These are phyloP conservation scores for Delitschia confertaspora DNA, from an alignment of 495 filamentous ascomycete genomes.

Conservation along the genomic window DNA sequence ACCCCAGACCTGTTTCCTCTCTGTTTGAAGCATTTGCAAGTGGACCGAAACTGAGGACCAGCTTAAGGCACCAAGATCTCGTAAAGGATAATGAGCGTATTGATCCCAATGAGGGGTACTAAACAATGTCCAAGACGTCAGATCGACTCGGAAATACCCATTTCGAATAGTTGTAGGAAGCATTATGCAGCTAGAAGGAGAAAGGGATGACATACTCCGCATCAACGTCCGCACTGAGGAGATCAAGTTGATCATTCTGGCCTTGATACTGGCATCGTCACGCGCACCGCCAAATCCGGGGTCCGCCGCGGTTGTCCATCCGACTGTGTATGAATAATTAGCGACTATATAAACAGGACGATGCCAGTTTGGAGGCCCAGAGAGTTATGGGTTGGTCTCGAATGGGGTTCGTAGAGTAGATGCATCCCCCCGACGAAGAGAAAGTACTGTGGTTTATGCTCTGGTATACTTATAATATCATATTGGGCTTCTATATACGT, in stretches of 20 bases:
- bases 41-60: no score
- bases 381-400: no score
- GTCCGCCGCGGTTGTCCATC: conserved; percentile 63
- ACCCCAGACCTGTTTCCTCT: no score
- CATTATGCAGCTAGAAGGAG: neutral
- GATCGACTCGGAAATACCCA: neutral
- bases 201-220: conserved; percentile 61
- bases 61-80: no score
- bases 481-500: conserved; percentile 37
- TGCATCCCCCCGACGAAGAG: no score
- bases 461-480: neutral
- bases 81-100: conserved; percentile 56
- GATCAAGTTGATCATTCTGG: conserved; percentile 79
- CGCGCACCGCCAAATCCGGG: conserved; percentile 63
- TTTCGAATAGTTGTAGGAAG: neutral
- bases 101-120: conserved; percentile 94
- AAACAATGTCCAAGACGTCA: conserved; percentile 15
- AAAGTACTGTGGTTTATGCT: no score
- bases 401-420: no score
- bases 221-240: conserved; percentile 85
- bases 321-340: conserved; percentile 64
- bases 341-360: neutral
- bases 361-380: neutral
- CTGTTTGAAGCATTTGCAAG: no score
- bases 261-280: conserved; percentile 73